phyloP scores from a whole-genome alignment of 2,329 filamentous ascomycete species.

The Dothistroma pini region DNA sequence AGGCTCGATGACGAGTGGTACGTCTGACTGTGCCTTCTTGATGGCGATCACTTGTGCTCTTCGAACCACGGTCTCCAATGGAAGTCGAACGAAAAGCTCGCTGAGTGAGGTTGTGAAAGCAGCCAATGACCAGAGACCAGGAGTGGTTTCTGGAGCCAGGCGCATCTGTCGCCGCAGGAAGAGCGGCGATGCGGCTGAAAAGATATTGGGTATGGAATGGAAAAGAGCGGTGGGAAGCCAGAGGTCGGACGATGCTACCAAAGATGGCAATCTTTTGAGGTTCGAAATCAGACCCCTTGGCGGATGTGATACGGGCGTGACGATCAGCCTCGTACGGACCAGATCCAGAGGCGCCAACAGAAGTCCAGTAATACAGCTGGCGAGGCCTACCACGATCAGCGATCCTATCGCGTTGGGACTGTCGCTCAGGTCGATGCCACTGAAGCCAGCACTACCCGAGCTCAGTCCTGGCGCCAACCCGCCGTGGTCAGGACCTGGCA shows the following conservation, averaged over 20 bases:
- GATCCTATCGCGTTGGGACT: constrained; percentile 80
- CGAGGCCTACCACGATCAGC: constrained; percentile 66
- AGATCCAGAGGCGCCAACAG: constrained; percentile 84
- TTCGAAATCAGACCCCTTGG: constrained; percentile 75
- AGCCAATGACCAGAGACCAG: constrained; percentile 74
- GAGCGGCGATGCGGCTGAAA: constrained; percentile 78
- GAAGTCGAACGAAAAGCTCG: constrained; percentile 82
- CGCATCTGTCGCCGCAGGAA: constrained; percentile 79
- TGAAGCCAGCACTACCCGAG: constrained; percentile 35
- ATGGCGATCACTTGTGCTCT: constrained; percentile 67
- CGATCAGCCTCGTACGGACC: constrained; percentile 78
- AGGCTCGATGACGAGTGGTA: constrained; percentile 72
- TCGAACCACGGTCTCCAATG: constrained; percentile 85
- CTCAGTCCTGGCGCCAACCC: constrained; percentile 54
- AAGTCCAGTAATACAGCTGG: constrained; percentile 68
- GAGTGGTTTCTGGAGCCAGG: constrained; percentile 77
- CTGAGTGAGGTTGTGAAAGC: constrained; percentile 76
- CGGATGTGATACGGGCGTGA: constrained; percentile 67
- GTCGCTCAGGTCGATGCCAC: constrained; percentile 72
- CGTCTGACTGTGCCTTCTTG: constrained; percentile 32
- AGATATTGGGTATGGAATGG: constrained; percentile 77
- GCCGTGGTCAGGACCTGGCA: constrained; percentile 73
- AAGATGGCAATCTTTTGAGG: constrained; percentile 71
- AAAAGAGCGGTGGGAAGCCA: constrained; percentile 81
- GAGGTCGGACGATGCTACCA: constrained; percentile 60